phyloP scores from a whole-genome alignment of 2,329 filamentous ascomycete genomes.

The Mariannaea elegans region DNA sequence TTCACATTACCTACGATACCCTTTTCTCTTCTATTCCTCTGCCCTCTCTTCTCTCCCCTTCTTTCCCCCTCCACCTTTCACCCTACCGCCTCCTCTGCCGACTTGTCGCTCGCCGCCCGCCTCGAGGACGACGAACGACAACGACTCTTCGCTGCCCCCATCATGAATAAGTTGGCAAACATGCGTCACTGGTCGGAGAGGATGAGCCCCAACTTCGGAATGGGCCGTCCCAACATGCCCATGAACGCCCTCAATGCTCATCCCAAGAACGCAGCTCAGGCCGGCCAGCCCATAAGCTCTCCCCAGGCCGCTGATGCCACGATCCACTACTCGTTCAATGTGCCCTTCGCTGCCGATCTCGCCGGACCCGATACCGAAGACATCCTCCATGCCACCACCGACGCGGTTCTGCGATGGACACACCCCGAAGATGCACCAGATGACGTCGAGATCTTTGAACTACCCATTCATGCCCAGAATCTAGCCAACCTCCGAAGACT shows the following conservation, averaged over 20 bases:
- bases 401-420: slow-evolving; percentile 91
- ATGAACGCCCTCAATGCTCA: slow-evolving; percentile 65
- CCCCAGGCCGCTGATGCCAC: slow-evolving; percentile 77
- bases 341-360: slow-evolving; percentile 93
- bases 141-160: slow-evolving; percentile 44
- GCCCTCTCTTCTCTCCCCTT: slow-evolving; percentile 28
- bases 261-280: slow-evolving; percentile 62
- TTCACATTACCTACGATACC: slow-evolving; percentile 26
- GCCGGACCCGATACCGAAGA: slow-evolving; percentile 93
- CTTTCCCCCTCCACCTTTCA: slow-evolving; percentile 17
- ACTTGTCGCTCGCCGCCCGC: slow-evolving; percentile 38
- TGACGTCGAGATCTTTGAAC: slow-evolving; percentile 83
- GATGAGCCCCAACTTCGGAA: slow-evolving; percentile 74
- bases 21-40: slow-evolving; percentile 29
- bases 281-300: slow-evolving; percentile 68
- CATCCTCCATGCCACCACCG: slow-evolving; percentile 89
- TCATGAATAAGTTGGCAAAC: slow-evolving; percentile 76
- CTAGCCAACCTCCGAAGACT: slow-evolving; percentile 80
- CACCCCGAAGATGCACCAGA: slow-evolving; percentile 89
- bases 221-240: slow-evolving; percentile 68
- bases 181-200: slow-evolving; percentile 78
- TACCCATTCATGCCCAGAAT: slow-evolving; percentile 92
- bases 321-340: slow-evolving; percentile 96
- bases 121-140: slow-evolving; percentile 39
- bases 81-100: slow-evolving; percentile 35